Conservation (phyloP, 2,329 filamentous ascomycete genomes). For the Ceratocystis colombiana region DNA sequence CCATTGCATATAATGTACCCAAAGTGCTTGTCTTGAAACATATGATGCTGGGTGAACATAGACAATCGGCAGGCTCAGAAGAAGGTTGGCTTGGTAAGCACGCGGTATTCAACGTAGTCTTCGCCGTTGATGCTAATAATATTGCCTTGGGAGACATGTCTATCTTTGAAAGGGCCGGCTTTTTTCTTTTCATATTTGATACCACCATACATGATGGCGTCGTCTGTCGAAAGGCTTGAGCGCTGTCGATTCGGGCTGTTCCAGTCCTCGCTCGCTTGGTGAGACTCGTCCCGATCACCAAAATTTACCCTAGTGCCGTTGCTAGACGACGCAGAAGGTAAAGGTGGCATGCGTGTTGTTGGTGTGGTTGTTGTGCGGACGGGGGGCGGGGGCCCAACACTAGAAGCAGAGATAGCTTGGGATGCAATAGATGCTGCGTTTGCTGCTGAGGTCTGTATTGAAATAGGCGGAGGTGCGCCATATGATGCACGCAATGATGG, state of each 20-base stretch:
- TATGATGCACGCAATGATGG: neutral
- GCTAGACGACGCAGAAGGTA: neutral
- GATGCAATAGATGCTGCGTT: conserved; percentile 1
- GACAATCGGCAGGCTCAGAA: conserved; percentile 35
- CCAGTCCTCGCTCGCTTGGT: conserved; percentile 14
- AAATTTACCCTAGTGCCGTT: conserved; percentile 13
- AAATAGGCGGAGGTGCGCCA: conserved; percentile 6
- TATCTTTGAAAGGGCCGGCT: conserved; percentile 51
- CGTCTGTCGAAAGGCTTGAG: conserved; percentile 33
- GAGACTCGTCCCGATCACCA: conserved; percentile 5
- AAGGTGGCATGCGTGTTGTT: neutral
- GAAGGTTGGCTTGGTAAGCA: conserved; percentile 53
- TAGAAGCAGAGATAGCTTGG: conserved; percentile 4
- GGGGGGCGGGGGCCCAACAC: conserved; percentile 7
- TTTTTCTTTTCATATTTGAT: conserved; percentile 54
- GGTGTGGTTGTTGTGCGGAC: neutral
- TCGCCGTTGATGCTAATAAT: conserved; percentile 57
- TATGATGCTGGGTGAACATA: neutral
- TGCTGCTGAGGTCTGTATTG: neutral
- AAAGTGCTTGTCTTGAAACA: neutral
- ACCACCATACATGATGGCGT: conserved; percentile 48
- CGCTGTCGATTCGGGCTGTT: conserved; percentile 10
- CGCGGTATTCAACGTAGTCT: conserved; percentile 57
- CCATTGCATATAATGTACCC: neutral
- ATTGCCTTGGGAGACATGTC: conserved; percentile 51